Evolutionary conservation across 2,329 filamentous ascomycete genomes (phyloP).

Genomic region (Arthrinium puccinioides): DNA sequence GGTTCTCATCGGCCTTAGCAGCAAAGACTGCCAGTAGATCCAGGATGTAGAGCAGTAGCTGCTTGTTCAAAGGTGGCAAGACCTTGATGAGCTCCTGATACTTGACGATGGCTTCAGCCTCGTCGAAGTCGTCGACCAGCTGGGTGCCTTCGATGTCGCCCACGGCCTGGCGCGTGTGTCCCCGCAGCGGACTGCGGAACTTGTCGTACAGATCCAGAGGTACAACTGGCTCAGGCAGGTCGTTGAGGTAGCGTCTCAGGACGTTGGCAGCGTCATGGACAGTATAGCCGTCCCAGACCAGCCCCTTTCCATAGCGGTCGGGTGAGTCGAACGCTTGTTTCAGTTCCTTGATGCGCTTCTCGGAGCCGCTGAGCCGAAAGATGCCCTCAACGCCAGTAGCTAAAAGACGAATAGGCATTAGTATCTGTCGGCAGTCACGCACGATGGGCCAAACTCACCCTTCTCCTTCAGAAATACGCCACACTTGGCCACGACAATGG

Average conservation of each 20-base stretch:
- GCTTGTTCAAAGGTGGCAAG: constrained; percentile 84
- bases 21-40: constrained; percentile 95
- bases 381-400: constrained; percentile 94
- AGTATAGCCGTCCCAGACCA: constrained; percentile 96
- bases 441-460: constrained; percentile 49
- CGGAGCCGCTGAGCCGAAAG: constrained; percentile 90
- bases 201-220: constrained; percentile 87
- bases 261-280: constrained; percentile 98
- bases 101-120: constrained; percentile 65
- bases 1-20: constrained; percentile 91
- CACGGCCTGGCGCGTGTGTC: constrained; percentile 64
- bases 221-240: constrained; percentile 93
- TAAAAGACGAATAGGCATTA: constrained; percentile 27
- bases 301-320: constrained; percentile 89
- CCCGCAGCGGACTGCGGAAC: constrained; percentile 77
- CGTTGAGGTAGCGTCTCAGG: constrained; percentile 88
- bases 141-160: constrained; percentile 63
- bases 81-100: constrained; percentile 92
- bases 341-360: constrained; percentile 96
- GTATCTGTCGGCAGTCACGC: background rate
- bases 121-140: constrained; percentile 66
- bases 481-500: constrained; percentile 96
- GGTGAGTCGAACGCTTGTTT: constrained; percentile 89
- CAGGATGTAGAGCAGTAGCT: constrained; percentile 89
- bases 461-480: constrained; percentile 97